Percentiles rank a stretch among this genome's conserved stretches.
These are phyloP conservation scores for Apiotrichum porosum DNA, from an alignment of 1,284 basidiomycete genomes.

Conservation along the genomic window DNA sequence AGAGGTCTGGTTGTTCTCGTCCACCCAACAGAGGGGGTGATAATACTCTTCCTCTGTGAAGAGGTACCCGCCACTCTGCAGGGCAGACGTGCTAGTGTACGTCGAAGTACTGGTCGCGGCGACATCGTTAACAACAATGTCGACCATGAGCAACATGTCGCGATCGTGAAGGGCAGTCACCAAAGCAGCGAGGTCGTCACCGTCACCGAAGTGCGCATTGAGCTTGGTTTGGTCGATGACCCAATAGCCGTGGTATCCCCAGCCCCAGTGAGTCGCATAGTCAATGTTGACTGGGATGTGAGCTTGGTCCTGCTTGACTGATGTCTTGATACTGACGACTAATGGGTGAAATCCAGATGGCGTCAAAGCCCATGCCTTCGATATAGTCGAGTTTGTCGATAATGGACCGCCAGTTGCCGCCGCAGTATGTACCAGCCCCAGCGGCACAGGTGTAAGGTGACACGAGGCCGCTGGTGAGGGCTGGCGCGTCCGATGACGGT, in stretches of 20 bases:
- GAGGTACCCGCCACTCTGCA: constrained; percentile 25
- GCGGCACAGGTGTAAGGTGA: constrained; percentile 23
- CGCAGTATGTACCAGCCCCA: constrained; percentile 56
- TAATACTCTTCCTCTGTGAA: constrained; percentile 22
- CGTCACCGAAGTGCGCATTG: constrained; percentile 64
- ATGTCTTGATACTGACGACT: constrained; percentile 16
- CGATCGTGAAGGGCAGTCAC: constrained; percentile 61
- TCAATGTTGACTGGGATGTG: constrained; percentile 57
- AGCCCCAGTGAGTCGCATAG: constrained; percentile 58
- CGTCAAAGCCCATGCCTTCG: constrained; percentile 69
- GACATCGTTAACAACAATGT: constrained; percentile 70
- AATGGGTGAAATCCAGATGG: constrained; percentile 53
- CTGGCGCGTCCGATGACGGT: constrained; percentile 54
- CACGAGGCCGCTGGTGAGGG: constrained; percentile 51
- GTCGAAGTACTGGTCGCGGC: constrained; percentile 50
- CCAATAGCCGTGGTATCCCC: constrained; percentile 49
- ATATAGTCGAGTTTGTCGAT: constrained; percentile 70
- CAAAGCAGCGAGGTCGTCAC: constrained; percentile 63
- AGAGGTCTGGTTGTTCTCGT: constrained; percentile 22
- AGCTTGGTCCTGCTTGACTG: background rate
- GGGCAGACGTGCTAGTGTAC: background rate
- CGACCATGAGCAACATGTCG: constrained; percentile 73
- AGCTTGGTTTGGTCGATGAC: constrained; percentile 59
- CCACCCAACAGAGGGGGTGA: constrained; percentile 29
- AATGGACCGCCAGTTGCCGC: constrained; percentile 71